Percentiles rank a stretch among this genome's conserved stretches.
Conservation (phyloP, 192 early-diverging fungal species). For the Linnemannia elongata region DNA sequence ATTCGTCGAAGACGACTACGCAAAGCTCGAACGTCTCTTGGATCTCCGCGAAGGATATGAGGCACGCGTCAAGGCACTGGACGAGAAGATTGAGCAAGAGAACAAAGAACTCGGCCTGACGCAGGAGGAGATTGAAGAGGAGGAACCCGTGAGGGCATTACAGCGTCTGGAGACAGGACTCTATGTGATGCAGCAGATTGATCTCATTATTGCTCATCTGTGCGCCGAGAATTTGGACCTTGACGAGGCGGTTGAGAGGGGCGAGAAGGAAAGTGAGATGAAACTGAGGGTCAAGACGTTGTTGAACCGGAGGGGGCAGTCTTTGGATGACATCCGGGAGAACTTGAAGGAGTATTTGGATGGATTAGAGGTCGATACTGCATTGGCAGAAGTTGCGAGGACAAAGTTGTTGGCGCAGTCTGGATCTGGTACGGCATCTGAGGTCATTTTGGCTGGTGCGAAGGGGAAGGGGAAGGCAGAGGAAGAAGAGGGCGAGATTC, state of each 20-base stretch:
- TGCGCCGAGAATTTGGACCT: conserved; percentile 64
- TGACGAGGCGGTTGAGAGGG: conserved; percentile 18
- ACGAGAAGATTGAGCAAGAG: conserved; percentile 68
- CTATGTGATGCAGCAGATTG: conserved; percentile 83
- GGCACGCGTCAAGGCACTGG: conserved; percentile 69
- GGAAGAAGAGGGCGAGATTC: conserved; percentile 30
- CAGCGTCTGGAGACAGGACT: conserved; percentile 86
- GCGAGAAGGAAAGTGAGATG: conserved; percentile 43
- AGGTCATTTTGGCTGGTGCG: not conserved
- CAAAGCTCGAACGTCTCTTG: conserved; percentile 87
- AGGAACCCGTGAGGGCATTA: conserved; percentile 72
- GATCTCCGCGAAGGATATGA: conserved; percentile 81
- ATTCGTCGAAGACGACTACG: conserved; percentile 84
- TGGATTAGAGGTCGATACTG: conserved; percentile 40
- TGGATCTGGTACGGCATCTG: conserved; percentile 18
- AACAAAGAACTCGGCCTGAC: conserved; percentile 57
- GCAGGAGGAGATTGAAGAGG: conserved; percentile 68
- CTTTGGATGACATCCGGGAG: conserved; percentile 58
- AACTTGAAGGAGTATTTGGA: conserved; percentile 57
- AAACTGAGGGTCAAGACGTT: conserved; percentile 54
- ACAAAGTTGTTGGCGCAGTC: conserved; percentile 40
- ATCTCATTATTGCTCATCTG: conserved; percentile 76
- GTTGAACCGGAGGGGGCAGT: conserved; percentile 60
- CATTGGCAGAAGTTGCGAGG: conserved; percentile 45
- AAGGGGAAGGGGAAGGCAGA: not conserved